A percentile compares a stretch with the other conserved stretches of the same genome.
Conservation (phyloP, 2,329 filamentous ascomycete species). For the Beauveria varroae region DNA sequence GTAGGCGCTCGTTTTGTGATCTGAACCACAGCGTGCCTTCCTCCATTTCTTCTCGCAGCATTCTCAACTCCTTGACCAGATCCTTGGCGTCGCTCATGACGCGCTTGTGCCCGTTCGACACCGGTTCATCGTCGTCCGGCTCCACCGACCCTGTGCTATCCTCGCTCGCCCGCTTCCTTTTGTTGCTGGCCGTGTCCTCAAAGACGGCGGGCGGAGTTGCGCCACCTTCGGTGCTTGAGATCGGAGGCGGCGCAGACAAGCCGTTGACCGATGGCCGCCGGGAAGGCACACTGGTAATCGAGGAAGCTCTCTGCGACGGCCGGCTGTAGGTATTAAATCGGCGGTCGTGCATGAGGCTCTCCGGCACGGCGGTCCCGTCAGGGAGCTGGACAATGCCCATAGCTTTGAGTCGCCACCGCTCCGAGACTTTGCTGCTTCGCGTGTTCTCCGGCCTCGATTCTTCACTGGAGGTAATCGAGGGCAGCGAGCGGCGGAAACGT, state of each 20-base stretch:
- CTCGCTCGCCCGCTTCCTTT: slow-evolving; percentile 25
- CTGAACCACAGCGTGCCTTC: slow-evolving; percentile 39
- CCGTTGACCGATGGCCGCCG: slow-evolving; percentile 7
- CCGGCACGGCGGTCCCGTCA: slow-evolving; percentile 46
- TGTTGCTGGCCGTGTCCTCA: slow-evolving; percentile 19
- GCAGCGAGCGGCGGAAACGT: slow-evolving; percentile 32
- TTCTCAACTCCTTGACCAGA: slow-evolving; percentile 32
- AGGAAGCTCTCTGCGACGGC: neutral
- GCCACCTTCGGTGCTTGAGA: neutral
- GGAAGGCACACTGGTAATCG: neutral
- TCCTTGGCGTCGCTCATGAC: slow-evolving; percentile 36
- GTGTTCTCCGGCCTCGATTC: slow-evolving; percentile 19
- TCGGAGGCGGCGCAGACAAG: neutral
- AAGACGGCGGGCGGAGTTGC: slow-evolving; percentile 10
- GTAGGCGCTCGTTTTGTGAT: slow-evolving; percentile 36
- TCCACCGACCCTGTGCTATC: slow-evolving; percentile 16
- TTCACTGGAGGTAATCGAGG: slow-evolving; percentile 25
- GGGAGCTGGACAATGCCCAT: slow-evolving; percentile 46
- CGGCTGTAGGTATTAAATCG: slow-evolving; percentile 18
- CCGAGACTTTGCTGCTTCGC: slow-evolving; percentile 31
- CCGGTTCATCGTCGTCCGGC: slow-evolving; percentile 10
- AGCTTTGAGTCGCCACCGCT: slow-evolving; percentile 39
- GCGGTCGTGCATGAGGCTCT: slow-evolving; percentile 41
- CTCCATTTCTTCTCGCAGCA: slow-evolving; percentile 37
- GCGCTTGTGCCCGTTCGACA: slow-evolving; percentile 26